A percentile compares a stretch with the other conserved stretches of the same genome.
Conservation (phyloP, 2,329 filamentous ascomycete genomes). For the Fusarium penzigii region DNA sequence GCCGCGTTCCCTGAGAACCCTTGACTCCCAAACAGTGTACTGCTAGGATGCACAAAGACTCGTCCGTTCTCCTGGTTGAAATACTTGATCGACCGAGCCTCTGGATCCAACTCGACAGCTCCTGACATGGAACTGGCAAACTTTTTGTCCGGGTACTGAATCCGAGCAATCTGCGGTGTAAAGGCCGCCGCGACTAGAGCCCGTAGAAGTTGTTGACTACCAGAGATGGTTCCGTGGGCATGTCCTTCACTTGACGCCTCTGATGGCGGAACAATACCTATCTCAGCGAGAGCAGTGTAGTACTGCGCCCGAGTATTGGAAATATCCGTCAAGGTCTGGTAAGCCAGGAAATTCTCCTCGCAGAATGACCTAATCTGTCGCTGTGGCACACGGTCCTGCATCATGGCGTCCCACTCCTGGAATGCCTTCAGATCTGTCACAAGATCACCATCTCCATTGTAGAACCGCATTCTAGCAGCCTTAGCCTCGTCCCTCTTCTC, state of each 20-base stretch:
- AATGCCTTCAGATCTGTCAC: slow-evolving; percentile 85
- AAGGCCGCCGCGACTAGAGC: slow-evolving; percentile 74
- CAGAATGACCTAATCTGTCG: slow-evolving; percentile 75
- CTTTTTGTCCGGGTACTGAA: slow-evolving; percentile 94
- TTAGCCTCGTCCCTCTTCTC: slow-evolving; percentile 83
- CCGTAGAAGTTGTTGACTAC: slow-evolving; percentile 57
- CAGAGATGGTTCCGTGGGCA: slow-evolving; percentile 16
- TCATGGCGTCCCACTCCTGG: slow-evolving; percentile 75
- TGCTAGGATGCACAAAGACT: slow-evolving; percentile 91
- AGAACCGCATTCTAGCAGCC: slow-evolving; percentile 73
- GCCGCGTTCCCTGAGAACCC: slow-evolving; percentile 72
- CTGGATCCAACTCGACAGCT: slow-evolving; percentile 88
- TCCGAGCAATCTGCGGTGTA: slow-evolving; percentile 84
- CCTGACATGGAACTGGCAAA: slow-evolving; percentile 86
- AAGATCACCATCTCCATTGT: slow-evolving; percentile 78
- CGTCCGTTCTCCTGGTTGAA: slow-evolving; percentile 83
- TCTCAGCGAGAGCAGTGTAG: slow-evolving; percentile 80
- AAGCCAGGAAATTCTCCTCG: slow-evolving; percentile 80
- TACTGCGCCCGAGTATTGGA: slow-evolving; percentile 84
- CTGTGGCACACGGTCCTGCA: slow-evolving; percentile 57
- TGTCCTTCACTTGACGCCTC: slow-evolving; percentile 33
- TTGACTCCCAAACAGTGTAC: slow-evolving; percentile 81
- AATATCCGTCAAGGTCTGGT: slow-evolving; percentile 84
- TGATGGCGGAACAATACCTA: slow-evolving; percentile 67
- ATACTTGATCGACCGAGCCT: slow-evolving; percentile 89